phyloP scores from a whole-genome alignment of 331 rosid species.

The Prunus yedoensis region DNA sequence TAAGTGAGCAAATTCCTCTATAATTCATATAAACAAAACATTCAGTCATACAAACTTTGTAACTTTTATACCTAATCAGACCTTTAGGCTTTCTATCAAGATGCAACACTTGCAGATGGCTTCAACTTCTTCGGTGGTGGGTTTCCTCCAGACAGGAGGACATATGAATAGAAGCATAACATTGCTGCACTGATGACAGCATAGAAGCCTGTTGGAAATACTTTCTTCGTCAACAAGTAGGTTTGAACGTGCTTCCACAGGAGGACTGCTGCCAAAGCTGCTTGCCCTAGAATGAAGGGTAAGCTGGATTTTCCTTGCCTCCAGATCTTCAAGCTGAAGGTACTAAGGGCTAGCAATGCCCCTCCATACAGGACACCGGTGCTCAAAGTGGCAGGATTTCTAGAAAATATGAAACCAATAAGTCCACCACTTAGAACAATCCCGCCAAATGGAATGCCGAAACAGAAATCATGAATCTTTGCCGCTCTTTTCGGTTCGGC shows the following conservation, averaged over 20 bases:
- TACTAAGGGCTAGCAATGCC: conserved; percentile 82
- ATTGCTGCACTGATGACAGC: conserved; percentile 78
- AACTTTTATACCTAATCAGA: conserved; percentile 8
- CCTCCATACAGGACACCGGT: conserved; percentile 74
- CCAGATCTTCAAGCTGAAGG: conserved; percentile 89
- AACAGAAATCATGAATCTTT: conserved; percentile 93
- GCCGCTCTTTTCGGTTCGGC: conserved; percentile 53
- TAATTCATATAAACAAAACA: background rate
- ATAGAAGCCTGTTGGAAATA: conserved; percentile 65
- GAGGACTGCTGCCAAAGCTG: conserved; percentile 61
- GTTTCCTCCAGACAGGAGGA: conserved; percentile 76
- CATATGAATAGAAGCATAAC: conserved; percentile 87
- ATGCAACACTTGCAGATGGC: conserved; percentile 51
- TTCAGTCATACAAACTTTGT: background rate
- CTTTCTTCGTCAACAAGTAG: conserved; percentile 71
- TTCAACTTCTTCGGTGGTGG: conserved; percentile 92
- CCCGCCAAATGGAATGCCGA: conserved; percentile 97
- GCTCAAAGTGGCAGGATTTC: conserved; percentile 64
- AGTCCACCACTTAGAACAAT: conserved; percentile 77
- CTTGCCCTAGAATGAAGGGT: conserved; percentile 87
- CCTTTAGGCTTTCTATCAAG: conserved; percentile 33
- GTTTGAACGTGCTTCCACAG: conserved; percentile 76
- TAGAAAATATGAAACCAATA: conserved; percentile 60
- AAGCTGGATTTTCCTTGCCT: conserved; percentile 85
- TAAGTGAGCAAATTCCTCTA: background rate